Evolutionary conservation across 2,329 filamentous ascomycete genomes (phyloP).

Genomic region (Cladosporium sp.): DNA sequence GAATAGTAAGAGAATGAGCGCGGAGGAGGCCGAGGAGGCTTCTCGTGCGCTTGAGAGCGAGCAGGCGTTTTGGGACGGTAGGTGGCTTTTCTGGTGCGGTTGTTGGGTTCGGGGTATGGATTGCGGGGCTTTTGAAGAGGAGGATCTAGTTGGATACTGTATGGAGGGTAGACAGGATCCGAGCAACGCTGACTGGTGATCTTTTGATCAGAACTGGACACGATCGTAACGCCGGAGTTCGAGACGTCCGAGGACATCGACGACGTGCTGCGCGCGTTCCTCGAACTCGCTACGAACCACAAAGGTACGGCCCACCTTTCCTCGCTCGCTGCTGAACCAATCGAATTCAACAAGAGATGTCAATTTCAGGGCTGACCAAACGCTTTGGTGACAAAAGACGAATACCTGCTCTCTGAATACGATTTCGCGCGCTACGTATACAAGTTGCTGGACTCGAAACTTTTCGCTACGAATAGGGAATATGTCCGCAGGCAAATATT

Average conservation of each 20-base stretch:
- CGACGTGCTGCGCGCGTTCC: slow-evolving; percentile 75
- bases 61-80: slow-evolving; percentile 86
- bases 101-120: background rate
- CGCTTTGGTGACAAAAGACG: slow-evolving; percentile 40
- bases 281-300: slow-evolving; percentile 69
- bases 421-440: slow-evolving; percentile 76
- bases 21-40: slow-evolving; percentile 57
- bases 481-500: slow-evolving; percentile 92
- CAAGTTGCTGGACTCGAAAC: slow-evolving; percentile 64
- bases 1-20: slow-evolving; percentile 30
- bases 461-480: slow-evolving; percentile 69
- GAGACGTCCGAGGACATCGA: slow-evolving; percentile 66
- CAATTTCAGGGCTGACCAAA: background rate
- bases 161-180: too few species aligned
- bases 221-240: slow-evolving; percentile 52
- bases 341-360: background rate
- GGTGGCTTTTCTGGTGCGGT: slow-evolving; percentile 25
- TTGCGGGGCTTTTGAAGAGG: background rate
- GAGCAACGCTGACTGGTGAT: too few species aligned
- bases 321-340: background rate
- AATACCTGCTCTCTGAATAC: slow-evolving; percentile 68
- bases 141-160: background rate
- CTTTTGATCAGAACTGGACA: slow-evolving; percentile 53
- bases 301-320: slow-evolving; percentile 44
- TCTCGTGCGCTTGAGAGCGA: slow-evolving; percentile 64